Base-by-base conservation (phyloP, 768 basidiomycete genomes). In the Agrocybe chaxingu region DNA sequence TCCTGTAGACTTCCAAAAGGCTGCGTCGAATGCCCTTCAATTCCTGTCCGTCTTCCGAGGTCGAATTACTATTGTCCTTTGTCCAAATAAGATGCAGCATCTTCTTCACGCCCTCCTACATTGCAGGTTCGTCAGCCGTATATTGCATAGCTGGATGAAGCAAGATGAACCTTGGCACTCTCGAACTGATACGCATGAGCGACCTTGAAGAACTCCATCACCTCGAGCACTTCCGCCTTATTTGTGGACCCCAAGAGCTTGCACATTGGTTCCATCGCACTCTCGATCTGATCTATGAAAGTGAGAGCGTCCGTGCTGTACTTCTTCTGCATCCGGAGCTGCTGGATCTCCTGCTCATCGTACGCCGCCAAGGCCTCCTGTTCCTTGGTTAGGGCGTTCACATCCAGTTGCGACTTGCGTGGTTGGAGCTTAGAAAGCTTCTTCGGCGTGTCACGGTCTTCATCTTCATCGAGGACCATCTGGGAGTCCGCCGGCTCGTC, bases 1-100 rank as follows among this genome's bases (percentile, higher is more conserved):
- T 81, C 33, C 83, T 79, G 63, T 98, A 99, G 60, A 86, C 89
- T 60, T 98, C 96, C 54, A 99, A 75, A 34, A 98, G 75, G 32
- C 87, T 79, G 42, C 90, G 85, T 4, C 92, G 83, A 51, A 98
- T 78, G 24, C 96, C 93, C 65, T 94, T 95, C 41, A 93, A 67
- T 64, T 95, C 92, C 47, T 77, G 73, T 2, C 76, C 77, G 43
- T 80, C 79, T 57, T 79, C 79, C 3, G 74, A 66, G 8, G 61
- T 82, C n/a, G 88, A 82, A 18, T 81, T 76, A 45, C 72, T 87
- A 61, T 92, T 92, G 62, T 99, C 96, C 64, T 98, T 98, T 24
- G 82, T 80, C 97, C 97, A 98, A 58, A 99, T 91, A 19, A 99
- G 75, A 66, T 98, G 97, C 10, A 99, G 65, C 96, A 98, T 98